These are phyloP conservation scores for Bipolaris oryzae DNA, from an alignment of 2,329 filamentous ascomycete genomes.

Conservation along the genomic window DNA sequence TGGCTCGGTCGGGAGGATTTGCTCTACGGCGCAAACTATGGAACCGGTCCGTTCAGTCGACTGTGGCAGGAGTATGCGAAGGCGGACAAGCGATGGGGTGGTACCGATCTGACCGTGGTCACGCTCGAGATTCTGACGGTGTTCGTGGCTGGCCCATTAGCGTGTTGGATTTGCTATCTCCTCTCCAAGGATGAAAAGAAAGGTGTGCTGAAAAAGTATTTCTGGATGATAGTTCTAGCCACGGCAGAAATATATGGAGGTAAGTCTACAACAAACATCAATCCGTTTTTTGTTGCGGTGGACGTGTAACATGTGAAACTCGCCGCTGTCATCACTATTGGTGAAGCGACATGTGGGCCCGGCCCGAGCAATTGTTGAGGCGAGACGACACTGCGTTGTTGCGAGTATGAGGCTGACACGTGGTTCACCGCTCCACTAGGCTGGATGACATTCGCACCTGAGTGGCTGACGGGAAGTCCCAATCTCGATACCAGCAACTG, in stretches of 20 bases:
- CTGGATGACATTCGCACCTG: slow-evolving; percentile 70
- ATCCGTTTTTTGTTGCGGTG: neutral
- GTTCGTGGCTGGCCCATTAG: slow-evolving; percentile 63
- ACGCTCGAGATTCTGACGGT: slow-evolving; percentile 67
- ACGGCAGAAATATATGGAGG: slow-evolving; percentile 69
- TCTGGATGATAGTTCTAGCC: slow-evolving; percentile 64
- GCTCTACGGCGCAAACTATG: slow-evolving; percentile 66
- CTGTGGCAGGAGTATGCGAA: slow-evolving; percentile 72
- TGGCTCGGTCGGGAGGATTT: slow-evolving; percentile 61
- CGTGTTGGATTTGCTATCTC: slow-evolving; percentile 62
- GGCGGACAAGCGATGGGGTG: slow-evolving; percentile 66
- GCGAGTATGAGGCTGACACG: slow-evolving; percentile 45
- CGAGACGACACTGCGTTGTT: slow-evolving; percentile 23
- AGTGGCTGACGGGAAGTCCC: slow-evolving; percentile 65
- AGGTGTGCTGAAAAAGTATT: slow-evolving; percentile 51
- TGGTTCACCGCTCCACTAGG: slow-evolving; percentile 48
- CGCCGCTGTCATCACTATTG: slow-evolving; percentile 10
- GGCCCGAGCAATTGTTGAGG: slow-evolving; percentile 24
- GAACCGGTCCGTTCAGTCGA: slow-evolving; percentile 58
- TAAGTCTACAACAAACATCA: slow-evolving; percentile 34
- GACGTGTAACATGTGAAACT: slow-evolving; percentile 12
- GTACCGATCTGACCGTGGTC: slow-evolving; percentile 63
- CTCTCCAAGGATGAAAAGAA: slow-evolving; percentile 50
- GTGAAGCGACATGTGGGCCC: slow-evolving; percentile 31
- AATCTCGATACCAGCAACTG: slow-evolving; percentile 65